Percentiles rank a stretch among this genome's conserved stretches.
Conservation (phyloP, 768 basidiomycete species). For the Boletus subparvulus region DNA sequence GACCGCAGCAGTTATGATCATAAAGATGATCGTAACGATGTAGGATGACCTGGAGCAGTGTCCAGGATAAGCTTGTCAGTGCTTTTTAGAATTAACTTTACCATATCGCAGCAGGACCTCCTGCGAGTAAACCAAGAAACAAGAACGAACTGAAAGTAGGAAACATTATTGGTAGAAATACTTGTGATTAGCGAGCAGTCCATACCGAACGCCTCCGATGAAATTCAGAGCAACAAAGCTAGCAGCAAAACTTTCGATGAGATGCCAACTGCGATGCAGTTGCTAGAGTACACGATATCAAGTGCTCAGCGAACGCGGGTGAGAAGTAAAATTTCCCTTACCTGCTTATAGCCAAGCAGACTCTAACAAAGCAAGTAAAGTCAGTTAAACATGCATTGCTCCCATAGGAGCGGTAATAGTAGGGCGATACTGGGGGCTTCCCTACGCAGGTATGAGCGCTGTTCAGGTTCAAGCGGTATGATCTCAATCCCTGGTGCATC, state of each 20-base stretch:
- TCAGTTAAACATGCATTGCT: slow-evolving; percentile 51
- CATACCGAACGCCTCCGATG: slow-evolving; percentile 80
- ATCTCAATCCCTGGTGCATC: slow-evolving; percentile 79
- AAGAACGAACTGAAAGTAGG: slow-evolving; percentile 56
- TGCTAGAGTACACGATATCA: slow-evolving; percentile 45
- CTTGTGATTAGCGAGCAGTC: background rate
- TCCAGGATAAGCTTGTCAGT: slow-evolving; percentile 12
- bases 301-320: background rate
- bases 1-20: slow-evolving; percentile 84
- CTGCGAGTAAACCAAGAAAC: slow-evolving; percentile 80
- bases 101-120: slow-evolving; percentile 88
- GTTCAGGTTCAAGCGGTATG: slow-evolving; percentile 97
- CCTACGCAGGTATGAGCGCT: slow-evolving; percentile 98
- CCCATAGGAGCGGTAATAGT: slow-evolving; percentile 40
- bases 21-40: slow-evolving; percentile 77
- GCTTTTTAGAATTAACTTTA: slow-evolving; percentile 22
- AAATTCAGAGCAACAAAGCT: slow-evolving; percentile 90
- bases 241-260: slow-evolving; percentile 82
- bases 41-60: slow-evolving; percentile 71
- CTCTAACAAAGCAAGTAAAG: slow-evolving; percentile 46
- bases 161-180: slow-evolving; percentile 1
- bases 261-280: slow-evolving; percentile 83
- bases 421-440: slow-evolving; percentile 79
- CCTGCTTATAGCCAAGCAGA: slow-evolving; percentile 80
- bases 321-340: slow-evolving; percentile 26